phyloP scores from a whole-genome alignment of 2,329 filamentous ascomycete species.

The Aspergillus sp. region DNA sequence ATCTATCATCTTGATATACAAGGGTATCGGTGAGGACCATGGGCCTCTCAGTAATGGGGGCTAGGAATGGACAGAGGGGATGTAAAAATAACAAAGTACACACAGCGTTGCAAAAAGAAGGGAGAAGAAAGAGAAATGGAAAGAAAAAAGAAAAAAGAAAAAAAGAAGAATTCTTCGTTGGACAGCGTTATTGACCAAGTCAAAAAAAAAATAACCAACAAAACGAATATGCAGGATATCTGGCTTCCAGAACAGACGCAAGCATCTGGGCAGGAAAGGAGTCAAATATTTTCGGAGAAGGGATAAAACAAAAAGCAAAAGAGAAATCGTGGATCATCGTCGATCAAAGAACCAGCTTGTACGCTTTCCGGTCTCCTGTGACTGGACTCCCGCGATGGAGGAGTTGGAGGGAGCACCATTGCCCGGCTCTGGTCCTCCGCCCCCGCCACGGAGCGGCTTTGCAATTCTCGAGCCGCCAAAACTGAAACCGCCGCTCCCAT shows the following conservation, averaged over 20 bases:
- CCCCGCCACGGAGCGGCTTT: slow-evolving; percentile 57
- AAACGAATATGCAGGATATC: slow-evolving; percentile 3
- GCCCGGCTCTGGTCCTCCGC: slow-evolving; percentile 21
- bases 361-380: slow-evolving; percentile 65
- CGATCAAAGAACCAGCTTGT: slow-evolving; percentile 52
- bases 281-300: slow-evolving; percentile 17
- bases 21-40: slow-evolving; percentile 13
- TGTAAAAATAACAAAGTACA: slow-evolving; percentile 3
- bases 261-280: not conserved
- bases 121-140: not conserved
- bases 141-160: slow-evolving; percentile 3
- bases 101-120: not conserved
- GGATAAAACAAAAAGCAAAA: slow-evolving; percentile 22
- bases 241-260: not conserved
- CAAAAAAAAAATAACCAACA: slow-evolving; percentile 1
- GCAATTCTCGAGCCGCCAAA: slow-evolving; percentile 61
- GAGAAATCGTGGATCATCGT: slow-evolving; percentile 31
- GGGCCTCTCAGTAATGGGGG: slow-evolving; percentile 1
- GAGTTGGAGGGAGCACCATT: slow-evolving; percentile 31
- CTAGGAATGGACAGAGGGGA: slow-evolving; percentile 1
- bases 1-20: slow-evolving; percentile 10
- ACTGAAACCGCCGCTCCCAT: slow-evolving; percentile 66
- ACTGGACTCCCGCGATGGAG: slow-evolving; percentile 51
- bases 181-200: slow-evolving; percentile 1
- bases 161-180: slow-evolving; percentile 3